A percentile compares a stretch with the other conserved stretches of the same genome.
Conservation (phyloP, 352 stramenopile genomes). For the Globisporangium canariense region DNA sequence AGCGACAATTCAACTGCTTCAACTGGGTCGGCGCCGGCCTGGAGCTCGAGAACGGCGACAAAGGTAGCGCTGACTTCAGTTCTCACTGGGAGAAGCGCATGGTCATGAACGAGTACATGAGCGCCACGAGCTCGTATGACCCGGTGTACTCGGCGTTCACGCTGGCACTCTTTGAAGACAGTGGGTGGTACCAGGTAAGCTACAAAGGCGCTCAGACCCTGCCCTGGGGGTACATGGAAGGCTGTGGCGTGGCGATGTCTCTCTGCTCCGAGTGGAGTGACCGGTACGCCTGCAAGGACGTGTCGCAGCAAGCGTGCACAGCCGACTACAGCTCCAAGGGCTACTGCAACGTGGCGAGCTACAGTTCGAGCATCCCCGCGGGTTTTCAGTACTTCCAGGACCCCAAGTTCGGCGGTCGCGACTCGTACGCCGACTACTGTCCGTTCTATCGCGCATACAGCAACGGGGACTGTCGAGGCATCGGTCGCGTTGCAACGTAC, state of each 20-base stretch:
- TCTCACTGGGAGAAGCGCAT: slow-evolving; percentile 85
- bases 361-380: slow-evolving; percentile 62
- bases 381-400: slow-evolving; percentile 84
- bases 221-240: slow-evolving; percentile 71
- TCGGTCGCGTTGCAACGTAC: slow-evolving; percentile 39
- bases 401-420: slow-evolving; percentile 43
- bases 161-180: slow-evolving; percentile 77
- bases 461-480: slow-evolving; percentile 71
- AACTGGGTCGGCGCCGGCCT: slow-evolving; percentile 57
- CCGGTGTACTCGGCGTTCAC: slow-evolving; percentile 72
- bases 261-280: slow-evolving; percentile 66
- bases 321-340: slow-evolving; percentile 66
- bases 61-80: slow-evolving; percentile 53
- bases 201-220: slow-evolving; percentile 57
- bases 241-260: slow-evolving; percentile 57
- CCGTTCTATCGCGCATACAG: slow-evolving; percentile 75
- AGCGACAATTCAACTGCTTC: slow-evolving; percentile 76
- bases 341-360: slow-evolving; percentile 71
- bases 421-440: slow-evolving; percentile 78
- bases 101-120: slow-evolving; percentile 86
- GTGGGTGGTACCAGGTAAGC: slow-evolving; percentile 75
- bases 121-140: slow-evolving; percentile 68
- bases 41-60: slow-evolving; percentile 73
- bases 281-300: slow-evolving; percentile 60
- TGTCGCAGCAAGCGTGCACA: slow-evolving; percentile 46